phyloP scores from a whole-genome alignment of 805 yeast species.

The Teunomyces tritomae region DNA sequence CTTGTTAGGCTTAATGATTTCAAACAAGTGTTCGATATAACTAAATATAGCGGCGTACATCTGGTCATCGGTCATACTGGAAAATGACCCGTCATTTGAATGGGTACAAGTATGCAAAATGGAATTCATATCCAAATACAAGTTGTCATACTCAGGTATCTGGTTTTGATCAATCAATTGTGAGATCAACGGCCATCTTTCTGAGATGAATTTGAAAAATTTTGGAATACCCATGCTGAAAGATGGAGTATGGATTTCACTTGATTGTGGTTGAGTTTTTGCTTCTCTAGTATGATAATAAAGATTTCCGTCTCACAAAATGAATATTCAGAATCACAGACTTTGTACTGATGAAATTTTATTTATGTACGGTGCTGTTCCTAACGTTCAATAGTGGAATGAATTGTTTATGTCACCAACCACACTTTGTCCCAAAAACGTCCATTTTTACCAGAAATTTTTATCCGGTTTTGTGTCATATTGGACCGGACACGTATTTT shows the following conservation, averaged over 20 bases:
- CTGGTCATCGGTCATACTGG: constrained; percentile 79
- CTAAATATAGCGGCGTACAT: constrained; percentile 90
- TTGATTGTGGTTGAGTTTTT: too few relatives aligned
- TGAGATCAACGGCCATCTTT: constrained; percentile 96
- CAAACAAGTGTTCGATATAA: constrained; percentile 90
- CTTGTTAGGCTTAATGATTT: constrained; percentile 80
- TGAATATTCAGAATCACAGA: constrained; percentile 1
- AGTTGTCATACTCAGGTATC: constrained; percentile 90
- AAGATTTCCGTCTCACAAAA: background rate
- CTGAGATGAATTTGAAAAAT: constrained; percentile 93
- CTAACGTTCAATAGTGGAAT: background rate
- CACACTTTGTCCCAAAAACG: background rate
- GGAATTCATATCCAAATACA: constrained; percentile 96
- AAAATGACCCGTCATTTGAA: constrained; percentile 64
- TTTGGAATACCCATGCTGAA: constrained; percentile 77
- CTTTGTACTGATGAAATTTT: background rate
- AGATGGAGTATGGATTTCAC: background rate
- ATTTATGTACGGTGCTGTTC: background rate
- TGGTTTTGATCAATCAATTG: constrained; percentile 72
- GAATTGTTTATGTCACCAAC: background rate
- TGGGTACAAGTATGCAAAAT: constrained; percentile 93
- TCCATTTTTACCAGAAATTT: constrained; percentile 1
- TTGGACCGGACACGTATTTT: background rate
- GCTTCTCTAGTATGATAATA: background rate
- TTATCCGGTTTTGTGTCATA: background rate